Evolutionary conservation across 441 rosid genomes (phyloP).

Genomic region (Dalechampia spathulata): DNA sequence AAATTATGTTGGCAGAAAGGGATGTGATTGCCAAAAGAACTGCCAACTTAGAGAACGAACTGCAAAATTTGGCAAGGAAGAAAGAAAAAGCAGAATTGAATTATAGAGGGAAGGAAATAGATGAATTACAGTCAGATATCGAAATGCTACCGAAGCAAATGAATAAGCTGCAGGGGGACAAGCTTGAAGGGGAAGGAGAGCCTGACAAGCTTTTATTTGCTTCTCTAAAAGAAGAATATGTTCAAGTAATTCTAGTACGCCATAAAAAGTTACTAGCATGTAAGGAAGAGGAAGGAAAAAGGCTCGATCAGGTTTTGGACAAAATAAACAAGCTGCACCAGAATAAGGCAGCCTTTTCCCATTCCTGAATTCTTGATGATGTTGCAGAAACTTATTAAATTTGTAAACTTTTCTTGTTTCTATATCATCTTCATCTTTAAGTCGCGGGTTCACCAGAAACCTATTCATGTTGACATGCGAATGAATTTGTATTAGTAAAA

Average conservation of each 20-base stretch:
- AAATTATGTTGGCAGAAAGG: constrained; percentile 17
- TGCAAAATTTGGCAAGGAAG: constrained; percentile 9
- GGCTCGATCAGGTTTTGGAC: constrained; percentile 13
- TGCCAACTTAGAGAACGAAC: constrained; percentile 12
- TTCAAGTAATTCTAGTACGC: constrained; percentile 12
- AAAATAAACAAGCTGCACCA: constrained; percentile 11
- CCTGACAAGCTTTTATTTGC: background rate
- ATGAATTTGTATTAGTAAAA: background rate
- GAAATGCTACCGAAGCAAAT: background rate
- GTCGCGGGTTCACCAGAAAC: background rate
- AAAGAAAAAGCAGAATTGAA: constrained; percentile 4
- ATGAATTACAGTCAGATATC: background rate
- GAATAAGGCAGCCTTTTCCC: constrained; percentile 1
- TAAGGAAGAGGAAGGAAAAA: constrained; percentile 20
- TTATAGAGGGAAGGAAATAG: constrained; percentile 2
- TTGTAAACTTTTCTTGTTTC: background rate
- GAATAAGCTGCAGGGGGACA: background rate
- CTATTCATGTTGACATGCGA: background rate
- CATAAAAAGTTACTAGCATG: constrained; percentile 17
- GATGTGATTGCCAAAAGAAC: constrained; percentile 14
- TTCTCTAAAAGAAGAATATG: constrained; percentile 10
- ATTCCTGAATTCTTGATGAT: background rate
- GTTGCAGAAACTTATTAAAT: background rate
- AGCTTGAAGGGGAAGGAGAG: constrained; percentile 1
- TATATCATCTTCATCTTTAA: background rate